Evolutionary conservation across 352 stramenopile genomes (phyloP).

Genomic region (Pythium chondricola): DNA sequence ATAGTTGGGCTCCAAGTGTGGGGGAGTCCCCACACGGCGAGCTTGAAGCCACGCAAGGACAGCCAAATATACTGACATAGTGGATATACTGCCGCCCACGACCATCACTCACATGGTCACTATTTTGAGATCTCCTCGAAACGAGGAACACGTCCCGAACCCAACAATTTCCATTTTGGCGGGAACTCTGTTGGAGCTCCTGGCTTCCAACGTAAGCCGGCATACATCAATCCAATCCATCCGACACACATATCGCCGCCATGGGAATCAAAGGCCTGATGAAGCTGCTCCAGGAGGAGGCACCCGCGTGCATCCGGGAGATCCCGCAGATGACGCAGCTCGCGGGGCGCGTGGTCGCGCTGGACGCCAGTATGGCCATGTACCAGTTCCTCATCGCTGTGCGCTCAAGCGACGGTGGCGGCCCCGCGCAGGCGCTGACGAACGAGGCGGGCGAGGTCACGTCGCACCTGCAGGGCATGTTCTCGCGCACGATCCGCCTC

Average conservation of each 20-base stretch:
- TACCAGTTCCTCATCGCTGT: constrained; percentile 98
- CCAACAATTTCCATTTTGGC: too few relatives aligned
- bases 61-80: too few relatives aligned
- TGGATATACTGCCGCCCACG: too few relatives aligned
- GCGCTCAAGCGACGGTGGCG: constrained; percentile 77
- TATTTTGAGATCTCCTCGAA: too few relatives aligned
- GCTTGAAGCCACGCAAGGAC: too few relatives aligned
- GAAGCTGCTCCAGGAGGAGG: constrained; percentile 97
- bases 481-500: constrained; percentile 98
- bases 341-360: constrained; percentile 94
- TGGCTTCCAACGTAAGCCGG: constrained; percentile 4
- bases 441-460: constrained; percentile 97
- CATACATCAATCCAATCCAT: background rate
- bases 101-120: too few relatives aligned
- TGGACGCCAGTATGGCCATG: constrained; percentile 99
- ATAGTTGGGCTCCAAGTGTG: too few relatives aligned
- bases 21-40: too few relatives aligned
- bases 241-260: too few relatives aligned
- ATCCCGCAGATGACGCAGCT: constrained; percentile 91
- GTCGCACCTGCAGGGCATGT: constrained; percentile 93
- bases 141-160: too few relatives aligned
- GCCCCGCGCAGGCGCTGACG: constrained; percentile 91
- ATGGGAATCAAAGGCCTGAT: constrained; percentile 99
- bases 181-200: too few relatives aligned
- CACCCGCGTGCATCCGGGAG: constrained; percentile 93